Base-by-base conservation (phyloP, 2,329 filamentous ascomycete species). In the Epichloe amarillans region DNA sequence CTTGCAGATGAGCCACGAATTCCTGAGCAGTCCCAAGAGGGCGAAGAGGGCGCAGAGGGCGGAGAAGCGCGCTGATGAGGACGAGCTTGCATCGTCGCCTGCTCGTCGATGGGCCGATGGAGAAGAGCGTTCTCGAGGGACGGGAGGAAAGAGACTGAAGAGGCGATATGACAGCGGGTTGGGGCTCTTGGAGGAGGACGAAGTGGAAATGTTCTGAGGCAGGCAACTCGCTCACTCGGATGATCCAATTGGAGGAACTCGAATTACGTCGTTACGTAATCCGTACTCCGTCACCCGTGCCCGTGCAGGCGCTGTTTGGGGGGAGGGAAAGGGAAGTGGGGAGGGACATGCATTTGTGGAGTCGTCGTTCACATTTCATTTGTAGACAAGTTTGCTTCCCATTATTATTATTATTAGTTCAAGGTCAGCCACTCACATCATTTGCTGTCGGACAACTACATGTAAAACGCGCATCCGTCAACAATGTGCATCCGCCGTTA, bases 141-240 rank as follows among this genome's bases (percentile, higher is more conserved):
- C 17, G 19, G 15, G 23, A 17, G 23, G 23, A 26, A 67, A 54
- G 56, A 76, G 71, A 64, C 66, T 51, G 17, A 55, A 67, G 52
- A 70, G 74, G 52, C 67, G 70, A 52, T 70, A 73, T 55, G 77
- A 81, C 60, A 79, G 75, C 50, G 78, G 77, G 0, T 58, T 81
- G 47, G 76, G 75, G 0, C 65, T 81, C 23, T 55, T 79, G 60
- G 75, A 77, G 30, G 76, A 80, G 58, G 75, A 78, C 37, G 72
- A 73, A 50, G 62, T 67, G 17, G 66, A 67, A 11, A 11, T 30
- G 8, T 30, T 30, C 26, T 11, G 26, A 30, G 26, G 26, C 26
- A 8, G 23, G 23, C 23, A 26, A 26, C 23, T 26, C 23, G 26
- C 26, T 30, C 26, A 30, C 26, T 30, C 26, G 26, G 26, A 30